Evolutionary conservation across 257 asterid species (phyloP).

Genomic region (Lantana camara): DNA sequence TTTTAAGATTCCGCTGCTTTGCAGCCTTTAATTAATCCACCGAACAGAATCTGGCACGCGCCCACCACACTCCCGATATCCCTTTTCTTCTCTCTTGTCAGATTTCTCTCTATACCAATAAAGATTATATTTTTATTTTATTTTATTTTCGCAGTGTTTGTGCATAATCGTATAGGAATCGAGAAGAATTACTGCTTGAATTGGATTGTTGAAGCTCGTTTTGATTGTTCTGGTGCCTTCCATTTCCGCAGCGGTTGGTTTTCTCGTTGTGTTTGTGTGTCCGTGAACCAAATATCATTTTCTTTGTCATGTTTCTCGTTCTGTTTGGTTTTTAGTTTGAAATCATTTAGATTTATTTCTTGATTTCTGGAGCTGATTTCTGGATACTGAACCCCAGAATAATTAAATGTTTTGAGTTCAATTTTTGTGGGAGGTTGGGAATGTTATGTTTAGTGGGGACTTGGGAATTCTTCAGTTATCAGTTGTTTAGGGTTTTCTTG

Average conservation of each 20-base stretch:
- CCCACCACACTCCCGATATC: constrained; percentile 61
- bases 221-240: constrained; percentile 16
- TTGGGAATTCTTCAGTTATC: neutral
- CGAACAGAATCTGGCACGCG: constrained; percentile 45
- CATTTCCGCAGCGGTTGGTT: constrained; percentile 25
- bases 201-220: constrained; percentile 14
- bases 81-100: neutral
- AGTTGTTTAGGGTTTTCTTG: neutral
- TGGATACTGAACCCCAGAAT: neutral
- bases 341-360: neutral
- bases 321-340: neutral
- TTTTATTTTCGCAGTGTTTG: neutral
- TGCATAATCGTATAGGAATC: neutral
- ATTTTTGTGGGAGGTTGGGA: neutral
- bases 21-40: constrained; percentile 1
- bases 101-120: neutral
- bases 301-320: too few species aligned
- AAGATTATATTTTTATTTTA: neutral
- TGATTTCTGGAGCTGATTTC: constrained; percentile 3
- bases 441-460: neutral
- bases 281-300: neutral
- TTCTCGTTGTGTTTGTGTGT: neutral
- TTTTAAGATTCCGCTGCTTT: constrained; percentile 6
- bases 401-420: neutral
- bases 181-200: neutral